A percentile compares a stretch with the other conserved stretches of the same genome.
Evolutionary conservation across 371 early-diverging fungal genomes (phyloP).

Genomic region (Syncephalastrum contaminatum): DNA sequence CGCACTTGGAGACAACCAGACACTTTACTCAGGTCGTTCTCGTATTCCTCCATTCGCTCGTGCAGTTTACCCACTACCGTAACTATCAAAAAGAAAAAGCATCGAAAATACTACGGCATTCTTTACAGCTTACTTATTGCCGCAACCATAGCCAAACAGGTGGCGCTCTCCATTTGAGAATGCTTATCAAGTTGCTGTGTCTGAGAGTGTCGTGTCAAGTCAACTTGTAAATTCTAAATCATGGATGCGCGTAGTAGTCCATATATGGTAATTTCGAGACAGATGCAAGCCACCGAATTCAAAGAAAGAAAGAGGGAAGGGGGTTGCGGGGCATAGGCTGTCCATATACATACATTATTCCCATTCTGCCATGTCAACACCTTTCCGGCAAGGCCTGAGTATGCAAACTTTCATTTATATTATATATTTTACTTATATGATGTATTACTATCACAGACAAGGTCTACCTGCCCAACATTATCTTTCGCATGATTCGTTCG

Average conservation of each 20-base stretch:
- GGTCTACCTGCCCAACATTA: constrained; percentile 89
- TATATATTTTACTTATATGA: background rate
- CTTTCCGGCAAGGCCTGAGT: constrained; percentile 49
- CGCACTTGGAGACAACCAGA: background rate
- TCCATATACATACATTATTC: background rate
- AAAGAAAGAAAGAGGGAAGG: too few species aligned
- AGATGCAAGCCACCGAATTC: too few species aligned
- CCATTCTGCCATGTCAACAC: constrained; percentile 26
- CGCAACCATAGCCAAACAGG: constrained; percentile 39
- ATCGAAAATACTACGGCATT: background rate
- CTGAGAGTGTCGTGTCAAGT: too few species aligned
- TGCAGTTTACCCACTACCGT: constrained; percentile 24
- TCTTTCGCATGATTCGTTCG: constrained; percentile 84
- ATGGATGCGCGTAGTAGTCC: too few species aligned
- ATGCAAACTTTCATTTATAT: constrained; percentile 14
- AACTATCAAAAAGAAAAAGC: constrained; percentile 23
- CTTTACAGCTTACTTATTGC: constrained; percentile 35
- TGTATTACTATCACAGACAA: constrained; percentile 40
- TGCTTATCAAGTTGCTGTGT: too few species aligned
- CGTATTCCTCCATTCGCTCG: constrained; percentile 33
- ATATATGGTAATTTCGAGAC: too few species aligned
- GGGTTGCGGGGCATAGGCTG: too few species aligned
- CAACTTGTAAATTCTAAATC: too few species aligned
- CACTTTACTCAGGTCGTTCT: constrained; percentile 28
- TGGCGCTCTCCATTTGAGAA: too few species aligned